Evolutionary conservation across 306 rosid species (phyloP), one percentile per base, ranked within the genome.

Genomic region (Gastrolobium bilobum): DNA sequence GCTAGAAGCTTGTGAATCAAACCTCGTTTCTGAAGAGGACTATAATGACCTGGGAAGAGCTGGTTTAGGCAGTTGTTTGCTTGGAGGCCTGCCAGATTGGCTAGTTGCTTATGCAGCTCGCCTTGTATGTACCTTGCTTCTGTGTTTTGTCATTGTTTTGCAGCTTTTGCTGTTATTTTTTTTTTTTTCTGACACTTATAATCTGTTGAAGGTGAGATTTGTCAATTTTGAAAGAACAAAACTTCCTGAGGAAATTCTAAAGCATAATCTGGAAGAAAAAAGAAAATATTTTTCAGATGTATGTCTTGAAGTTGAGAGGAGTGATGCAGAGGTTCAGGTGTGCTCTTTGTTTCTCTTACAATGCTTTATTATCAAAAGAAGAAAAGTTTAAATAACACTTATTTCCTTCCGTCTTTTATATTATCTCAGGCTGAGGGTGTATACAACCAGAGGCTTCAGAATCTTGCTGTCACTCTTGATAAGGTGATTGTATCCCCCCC

Each of bases 271-370:
- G 75, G 98, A 94, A 59, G 98, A 94, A 38, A 94, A 92, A 65
- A 82, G 94, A 79, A 94, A 94, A 72, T 88, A 94, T 56, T 94
- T 90, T 85, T 92, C 97, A 79, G 98, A 94, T 61, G 90, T 94
- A 33, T 87, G 86, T 79, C 90, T 94, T 57, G 98, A 94, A 76
- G 97, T 92, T 68, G 98, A 94, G 89, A 92, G 84, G 86, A 92
- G 97, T 81, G 98, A 94, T 66, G 98, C 98, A 1, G 97, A 92
- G 84, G 94, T 92, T 87, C 97, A 94, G 98, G 98, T 94, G 50
- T 78, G 72, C 72, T 43, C 5, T 68, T 40, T 80, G 29, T 37
- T 78, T 51, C 70, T 20, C 48, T 60, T 78, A 31, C 54, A 11
- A 5, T 29, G 35, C 60, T 34, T 34, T 42, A 14, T 61, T 73